Conservation (phyloP, 2,329 filamentous ascomycete species). For the Blastomyces parvus region DNA sequence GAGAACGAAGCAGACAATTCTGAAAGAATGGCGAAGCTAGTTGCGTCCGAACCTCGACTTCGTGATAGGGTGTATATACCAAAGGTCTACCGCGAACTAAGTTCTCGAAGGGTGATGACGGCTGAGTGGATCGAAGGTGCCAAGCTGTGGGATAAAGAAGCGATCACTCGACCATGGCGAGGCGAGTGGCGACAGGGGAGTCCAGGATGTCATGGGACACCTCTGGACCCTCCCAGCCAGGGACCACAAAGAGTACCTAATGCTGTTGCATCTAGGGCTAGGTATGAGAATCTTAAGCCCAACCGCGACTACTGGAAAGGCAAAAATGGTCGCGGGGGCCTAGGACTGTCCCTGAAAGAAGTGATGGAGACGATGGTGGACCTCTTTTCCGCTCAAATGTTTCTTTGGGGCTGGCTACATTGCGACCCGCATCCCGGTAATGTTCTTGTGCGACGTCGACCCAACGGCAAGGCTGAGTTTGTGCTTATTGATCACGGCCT, state of each 20-base stretch:
- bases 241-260: constrained; percentile 20
- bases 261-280: constrained; percentile 21
- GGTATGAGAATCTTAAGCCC: constrained; percentile 60
- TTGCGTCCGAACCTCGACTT: constrained; percentile 65
- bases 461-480: constrained; percentile 73
- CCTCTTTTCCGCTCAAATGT: constrained; percentile 95
- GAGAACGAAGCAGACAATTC: constrained; percentile 83
- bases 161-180: constrained; percentile 66
- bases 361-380: constrained; percentile 97
- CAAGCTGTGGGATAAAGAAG: constrained; percentile 81
- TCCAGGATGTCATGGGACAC: constrained; percentile 62
- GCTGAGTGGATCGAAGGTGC: constrained; percentile 98
- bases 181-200: constrained; percentile 68
- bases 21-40: constrained; percentile 68
- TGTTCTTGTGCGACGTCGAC: constrained; percentile 82
- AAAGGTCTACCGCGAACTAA: constrained; percentile 70
- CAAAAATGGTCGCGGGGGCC: constrained; percentile 59
- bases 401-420: constrained; percentile 90
- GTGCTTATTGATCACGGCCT: constrained; percentile 96
- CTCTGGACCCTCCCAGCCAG: constrained; percentile 46
- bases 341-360: constrained; percentile 71
- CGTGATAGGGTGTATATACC: constrained; percentile 80
- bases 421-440: constrained; percentile 97
- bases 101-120: constrained; percentile 74
- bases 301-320: constrained; percentile 72